phyloP scores from a whole-genome alignment of 345 rosid genomes.

The Eucalyptus erythrocorys region DNA sequence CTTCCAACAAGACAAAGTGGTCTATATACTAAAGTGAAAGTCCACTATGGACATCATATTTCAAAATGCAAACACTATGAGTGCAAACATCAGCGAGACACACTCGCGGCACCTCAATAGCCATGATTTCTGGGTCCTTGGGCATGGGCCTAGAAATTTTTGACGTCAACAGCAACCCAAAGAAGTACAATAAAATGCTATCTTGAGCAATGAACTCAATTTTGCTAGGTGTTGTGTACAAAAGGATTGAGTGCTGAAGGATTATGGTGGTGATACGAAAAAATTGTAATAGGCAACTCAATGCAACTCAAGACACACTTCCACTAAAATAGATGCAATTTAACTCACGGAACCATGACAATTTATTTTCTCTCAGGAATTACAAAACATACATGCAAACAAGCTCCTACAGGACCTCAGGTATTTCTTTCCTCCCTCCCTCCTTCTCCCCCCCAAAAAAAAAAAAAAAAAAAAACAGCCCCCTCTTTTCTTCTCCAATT shows the following conservation, averaged over 20 bases:
- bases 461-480: too few species aligned
- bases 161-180: slow-evolving; percentile 22
- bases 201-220: neutral
- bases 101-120: slow-evolving; percentile 89
- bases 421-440: too few species aligned
- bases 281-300: neutral
- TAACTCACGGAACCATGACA: neutral
- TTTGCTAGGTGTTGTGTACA: neutral
- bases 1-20: neutral
- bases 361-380: too few species aligned
- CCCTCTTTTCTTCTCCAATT: too few species aligned
- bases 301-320: neutral
- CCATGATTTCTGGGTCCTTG: slow-evolving; percentile 78
- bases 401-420: neutral
- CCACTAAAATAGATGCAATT: neutral
- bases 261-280: too few species aligned
- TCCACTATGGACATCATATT: slow-evolving; percentile 49
- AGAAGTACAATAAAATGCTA: slow-evolving; percentile 12
- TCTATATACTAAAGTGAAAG: slow-evolving; percentile 33
- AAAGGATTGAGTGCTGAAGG: too few species aligned
- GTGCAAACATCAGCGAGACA: slow-evolving; percentile 36
- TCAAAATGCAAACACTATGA: slow-evolving; percentile 55
- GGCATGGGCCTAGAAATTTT: slow-evolving; percentile 53
- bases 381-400: neutral
- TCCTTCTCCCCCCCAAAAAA: too few species aligned